These are phyloP conservation scores for Herpotrichia juniperi DNA, from an alignment of 2,329 filamentous ascomycete genomes.

Conservation along the genomic window DNA sequence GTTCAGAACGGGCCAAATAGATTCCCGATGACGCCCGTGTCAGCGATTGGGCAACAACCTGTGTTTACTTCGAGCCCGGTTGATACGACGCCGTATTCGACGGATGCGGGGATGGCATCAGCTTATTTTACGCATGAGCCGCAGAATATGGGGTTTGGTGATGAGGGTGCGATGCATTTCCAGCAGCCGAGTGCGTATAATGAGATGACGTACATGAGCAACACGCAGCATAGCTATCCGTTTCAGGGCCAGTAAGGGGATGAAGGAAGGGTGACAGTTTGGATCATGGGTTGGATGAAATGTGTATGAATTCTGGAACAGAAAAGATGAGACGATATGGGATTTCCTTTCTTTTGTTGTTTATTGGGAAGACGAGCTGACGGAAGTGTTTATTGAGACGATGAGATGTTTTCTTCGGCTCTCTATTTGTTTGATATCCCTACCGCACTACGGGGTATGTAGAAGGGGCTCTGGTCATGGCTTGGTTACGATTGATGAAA, in stretches of 20 bases:
- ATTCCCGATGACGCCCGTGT: constrained; percentile 36
- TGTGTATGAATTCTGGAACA: neutral
- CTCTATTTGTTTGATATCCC: constrained; percentile 21
- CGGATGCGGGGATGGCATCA: constrained; percentile 23
- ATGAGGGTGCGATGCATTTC: constrained; percentile 33
- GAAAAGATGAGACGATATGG: constrained; percentile 3
- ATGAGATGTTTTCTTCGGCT: constrained; percentile 3
- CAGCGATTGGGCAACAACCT: constrained; percentile 32
- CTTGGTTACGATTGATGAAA: neutral
- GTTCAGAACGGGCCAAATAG: constrained; percentile 28
- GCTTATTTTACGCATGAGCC: constrained; percentile 40
- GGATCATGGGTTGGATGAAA: constrained; percentile 4
- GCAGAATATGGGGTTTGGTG: constrained; percentile 35
- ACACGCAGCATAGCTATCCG: constrained; percentile 39
- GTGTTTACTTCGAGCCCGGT: constrained; percentile 46
- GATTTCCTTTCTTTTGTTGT: constrained; percentile 6
- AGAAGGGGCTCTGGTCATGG: constrained; percentile 3
- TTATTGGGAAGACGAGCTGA: neutral
- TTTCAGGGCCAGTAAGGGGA: constrained; percentile 32
- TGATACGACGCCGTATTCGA: constrained; percentile 38
- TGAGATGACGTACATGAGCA: constrained; percentile 39
- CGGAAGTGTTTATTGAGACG: neutral
- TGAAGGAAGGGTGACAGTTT: constrained; percentile 2
- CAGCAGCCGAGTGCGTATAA: constrained; percentile 36
- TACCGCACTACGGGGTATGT: constrained; percentile 13